Evolutionary conservation across 2,329 filamentous ascomycete species (phyloP), one percentile per base, ranked within the genome.

Genomic region (Talaromyces sp.): DNA sequence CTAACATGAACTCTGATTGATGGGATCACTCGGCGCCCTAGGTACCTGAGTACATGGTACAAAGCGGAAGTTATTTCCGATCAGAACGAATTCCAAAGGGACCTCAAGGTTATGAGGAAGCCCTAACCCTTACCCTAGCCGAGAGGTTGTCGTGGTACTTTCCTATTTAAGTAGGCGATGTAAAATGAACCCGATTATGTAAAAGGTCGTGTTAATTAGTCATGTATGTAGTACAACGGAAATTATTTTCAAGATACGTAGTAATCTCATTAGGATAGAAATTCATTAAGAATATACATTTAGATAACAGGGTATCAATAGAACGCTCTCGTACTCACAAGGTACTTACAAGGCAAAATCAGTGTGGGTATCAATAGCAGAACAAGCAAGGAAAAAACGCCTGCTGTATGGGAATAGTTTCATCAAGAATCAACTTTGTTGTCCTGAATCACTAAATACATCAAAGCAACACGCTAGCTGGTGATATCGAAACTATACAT

Each of bases 361-460:
- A 28, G 22, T 54, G 31, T 43, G 52, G 52, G 52, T 54, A 54
- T 54, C 52, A 54, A 43, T 43, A 28, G 39, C 15, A 39, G 25
- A 45, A 40, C n/a, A 7, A 31, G 9, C 3, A 25, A 36, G 43
- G 31, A 11, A 45, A 21, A 5, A 45, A 54, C 52, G 52, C 52
- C 52, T 22, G 52, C 39, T 28, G 31, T 54, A 25, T 54, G 52
- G 52, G 39, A 54, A 54, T 54, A 36, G 5, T 33, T 41, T 21
- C 37, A 43, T 43, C 52, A 43, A 54, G 52, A 15, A 54, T 21
- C 28, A 54, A 54, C 17, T 54, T 17, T 3, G 45, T 48, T 48
- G 45, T 48, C 28, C 45, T 48, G 45, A 48, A 35, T 35, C n/a
- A 25, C 28, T 48, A 19, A 28, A 9, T 48, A 48, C 33, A 13